phyloP scores from a whole-genome alignment of 768 basidiomycete genomes.

The Russula ochroleuca region DNA sequence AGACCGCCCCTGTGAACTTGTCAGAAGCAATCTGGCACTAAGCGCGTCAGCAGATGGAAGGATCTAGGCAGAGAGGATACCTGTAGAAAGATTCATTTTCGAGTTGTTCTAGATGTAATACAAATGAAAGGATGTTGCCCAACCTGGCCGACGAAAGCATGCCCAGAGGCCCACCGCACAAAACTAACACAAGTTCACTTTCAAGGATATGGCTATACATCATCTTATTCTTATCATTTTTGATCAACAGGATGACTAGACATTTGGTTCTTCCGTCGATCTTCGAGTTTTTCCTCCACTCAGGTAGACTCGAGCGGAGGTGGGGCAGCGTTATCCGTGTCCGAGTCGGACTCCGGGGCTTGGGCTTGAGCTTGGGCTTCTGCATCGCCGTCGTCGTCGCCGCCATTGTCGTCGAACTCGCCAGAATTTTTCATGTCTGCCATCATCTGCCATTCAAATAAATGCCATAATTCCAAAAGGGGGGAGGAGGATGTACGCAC shows the following conservation, averaged over 20 bases:
- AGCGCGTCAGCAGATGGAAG: not conserved
- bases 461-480: not conserved
- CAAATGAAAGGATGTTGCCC: not conserved
- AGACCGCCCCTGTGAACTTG: not conserved
- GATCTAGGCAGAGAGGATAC: not conserved
- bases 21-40: not conserved
- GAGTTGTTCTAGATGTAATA: not conserved
- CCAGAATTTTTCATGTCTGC: slow-evolving; percentile 34
- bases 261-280: not conserved
- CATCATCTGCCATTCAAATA: slow-evolving; percentile 39
- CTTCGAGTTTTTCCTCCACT: not conserved
- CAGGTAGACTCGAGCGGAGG: slow-evolving; percentile 65
- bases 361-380: no score
- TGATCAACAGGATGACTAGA: slow-evolving; percentile 6
- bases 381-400: slow-evolving; percentile 23
- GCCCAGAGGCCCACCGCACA: not conserved
- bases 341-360: slow-evolving; percentile 41
- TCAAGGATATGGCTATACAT: not conserved
- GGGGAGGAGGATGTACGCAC: slow-evolving; percentile 35
- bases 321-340: slow-evolving; percentile 45
- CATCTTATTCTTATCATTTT: slow-evolving; percentile 7
- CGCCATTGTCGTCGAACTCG: no score
- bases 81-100: not conserved
- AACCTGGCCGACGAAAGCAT: not conserved
- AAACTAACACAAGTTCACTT: not conserved